phyloP scores from a whole-genome alignment of 805 yeast genomes.

The Torulaspora quercuum region DNA sequence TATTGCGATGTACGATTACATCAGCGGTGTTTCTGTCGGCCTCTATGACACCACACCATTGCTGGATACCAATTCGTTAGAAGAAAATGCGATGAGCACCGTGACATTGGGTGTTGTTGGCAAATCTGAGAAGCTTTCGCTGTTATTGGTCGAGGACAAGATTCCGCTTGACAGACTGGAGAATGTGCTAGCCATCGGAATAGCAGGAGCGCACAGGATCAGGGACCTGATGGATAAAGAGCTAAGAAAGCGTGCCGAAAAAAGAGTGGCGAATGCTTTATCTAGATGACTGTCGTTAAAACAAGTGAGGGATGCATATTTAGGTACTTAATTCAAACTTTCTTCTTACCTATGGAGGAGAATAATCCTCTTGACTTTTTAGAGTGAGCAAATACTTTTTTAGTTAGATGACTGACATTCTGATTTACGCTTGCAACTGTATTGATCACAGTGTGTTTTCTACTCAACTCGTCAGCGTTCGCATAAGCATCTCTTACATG shows the following conservation, averaged over 20 bases:
- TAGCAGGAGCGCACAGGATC: constrained; percentile 81
- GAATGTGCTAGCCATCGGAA: constrained; percentile 70
- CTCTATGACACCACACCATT: constrained; percentile 72
- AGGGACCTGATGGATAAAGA: constrained; percentile 83
- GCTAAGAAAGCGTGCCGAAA: constrained; percentile 71
- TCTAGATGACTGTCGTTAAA: constrained; percentile 2
- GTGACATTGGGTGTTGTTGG: constrained; percentile 86
- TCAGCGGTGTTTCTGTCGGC: constrained; percentile 77
- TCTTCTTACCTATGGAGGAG: constrained; percentile 51
- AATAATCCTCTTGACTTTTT: constrained; percentile 51
- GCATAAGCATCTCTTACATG: constrained; percentile 65
- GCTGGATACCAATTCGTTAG: constrained; percentile 76
- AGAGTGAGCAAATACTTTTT: constrained; percentile 49
- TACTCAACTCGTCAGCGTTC: constrained; percentile 48
- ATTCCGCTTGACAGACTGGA: constrained; percentile 80
- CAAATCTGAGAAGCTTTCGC: constrained; percentile 68
- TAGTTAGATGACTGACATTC: constrained; percentile 49
- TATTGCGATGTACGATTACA: constrained; percentile 87
- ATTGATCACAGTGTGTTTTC: constrained; percentile 40
- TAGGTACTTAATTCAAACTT: constrained; percentile 35
- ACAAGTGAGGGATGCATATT: constrained; percentile 2
- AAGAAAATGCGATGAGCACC: constrained; percentile 77
- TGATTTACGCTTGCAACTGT: constrained; percentile 43
- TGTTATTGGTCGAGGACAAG: constrained; percentile 76
- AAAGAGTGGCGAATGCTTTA: constrained; percentile 45